Conservation (phyloP, 2,329 filamentous ascomycete genomes). For the Cladophialophora bantiana region DNA sequence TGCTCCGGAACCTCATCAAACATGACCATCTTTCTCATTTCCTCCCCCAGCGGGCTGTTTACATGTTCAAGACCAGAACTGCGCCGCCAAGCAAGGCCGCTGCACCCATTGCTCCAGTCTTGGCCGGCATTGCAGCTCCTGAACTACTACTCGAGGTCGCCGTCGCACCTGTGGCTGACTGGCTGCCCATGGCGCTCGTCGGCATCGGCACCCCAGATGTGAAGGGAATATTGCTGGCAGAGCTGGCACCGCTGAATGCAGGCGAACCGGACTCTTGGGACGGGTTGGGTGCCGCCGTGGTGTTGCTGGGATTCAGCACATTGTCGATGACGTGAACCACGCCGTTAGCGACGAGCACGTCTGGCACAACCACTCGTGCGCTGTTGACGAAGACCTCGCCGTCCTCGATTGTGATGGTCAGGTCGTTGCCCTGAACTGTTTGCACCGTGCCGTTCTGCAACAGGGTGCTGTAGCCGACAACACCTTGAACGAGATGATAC, state of each 20-base stretch:
- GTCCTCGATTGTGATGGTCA: slow-evolving; percentile 58
- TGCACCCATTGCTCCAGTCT: slow-evolving; percentile 39
- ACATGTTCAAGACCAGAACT: slow-evolving; percentile 31
- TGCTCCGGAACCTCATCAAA: neutral
- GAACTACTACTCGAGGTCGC: slow-evolving; percentile 19
- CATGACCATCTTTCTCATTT: neutral
- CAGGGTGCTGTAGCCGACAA: slow-evolving; percentile 62
- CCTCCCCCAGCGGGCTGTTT: neutral
- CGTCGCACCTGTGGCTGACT: slow-evolving; percentile 18
- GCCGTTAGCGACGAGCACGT: slow-evolving; percentile 62
- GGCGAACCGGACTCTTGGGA: slow-evolving; percentile 56
- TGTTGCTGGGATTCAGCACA: slow-evolving; percentile 65
- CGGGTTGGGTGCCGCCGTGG: slow-evolving; percentile 53
- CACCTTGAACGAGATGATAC: slow-evolving; percentile 69
- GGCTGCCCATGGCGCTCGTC: slow-evolving; percentile 40
- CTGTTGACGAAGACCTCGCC: slow-evolving; percentile 59
- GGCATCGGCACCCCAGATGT: slow-evolving; percentile 61
- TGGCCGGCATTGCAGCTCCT: slow-evolving; percentile 36
- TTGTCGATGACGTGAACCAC: slow-evolving; percentile 66
- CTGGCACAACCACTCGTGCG: slow-evolving; percentile 57
- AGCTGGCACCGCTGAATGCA: slow-evolving; percentile 63
- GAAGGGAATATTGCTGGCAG: slow-evolving; percentile 60
- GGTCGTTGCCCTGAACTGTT: slow-evolving; percentile 57
- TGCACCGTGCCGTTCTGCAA: slow-evolving; percentile 46
- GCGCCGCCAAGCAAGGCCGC: slow-evolving; percentile 39